Base-by-base conservation (phyloP, 768 basidiomycete genomes). In the Holtermannia corniformis region DNA sequence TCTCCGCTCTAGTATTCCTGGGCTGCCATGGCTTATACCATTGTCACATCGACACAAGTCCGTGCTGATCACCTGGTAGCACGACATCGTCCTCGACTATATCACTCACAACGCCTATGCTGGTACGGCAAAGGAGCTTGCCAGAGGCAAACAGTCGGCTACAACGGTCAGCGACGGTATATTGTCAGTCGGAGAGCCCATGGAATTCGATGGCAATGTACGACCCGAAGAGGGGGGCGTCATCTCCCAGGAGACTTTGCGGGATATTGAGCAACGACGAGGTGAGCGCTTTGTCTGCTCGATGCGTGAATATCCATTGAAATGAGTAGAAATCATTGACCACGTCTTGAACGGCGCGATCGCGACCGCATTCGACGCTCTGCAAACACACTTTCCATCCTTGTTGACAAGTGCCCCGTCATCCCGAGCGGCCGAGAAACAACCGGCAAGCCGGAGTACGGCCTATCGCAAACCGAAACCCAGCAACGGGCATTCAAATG, bases 311-410 rank as follows among this genome's bases (percentile, higher is more conserved):
- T 47, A 52, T 46, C 22, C 5, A 22, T 26, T 51, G 50, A 40
- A 21, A 4, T 49, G 37, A 11, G 12, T 37, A 95, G 91, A 80
- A 42, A 85, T 92, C 45, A 78, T 82, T 50, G 74, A 71, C 41
- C 75, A 78, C 58, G 83, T 93, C 22, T 79, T 92, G 7, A 79
- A 78, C 1, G 91, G 91, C 13, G 78, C 77, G n/a, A 80, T 92
- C 32, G 79, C 82, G 50, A 79, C 82, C 23, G 87, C 89, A 2
- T 81, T 78, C 13, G 75, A 73, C 2, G 74, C 84, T 16, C 75
- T 93, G 40, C 78, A 87, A 56, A 70, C 73, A 22, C 78, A 89
- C 61, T 95, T 88, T 62, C 89, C 90, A 7, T 65, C 76, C 12
- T 87, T 91, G 11, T 78, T 88, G 68, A 37, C 32, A 7, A 37